Evolutionary conservation across 768 basidiomycete species (phyloP), one percentile per base, ranked within the genome.

Genomic region (Cyclocybe aegerita): DNA sequence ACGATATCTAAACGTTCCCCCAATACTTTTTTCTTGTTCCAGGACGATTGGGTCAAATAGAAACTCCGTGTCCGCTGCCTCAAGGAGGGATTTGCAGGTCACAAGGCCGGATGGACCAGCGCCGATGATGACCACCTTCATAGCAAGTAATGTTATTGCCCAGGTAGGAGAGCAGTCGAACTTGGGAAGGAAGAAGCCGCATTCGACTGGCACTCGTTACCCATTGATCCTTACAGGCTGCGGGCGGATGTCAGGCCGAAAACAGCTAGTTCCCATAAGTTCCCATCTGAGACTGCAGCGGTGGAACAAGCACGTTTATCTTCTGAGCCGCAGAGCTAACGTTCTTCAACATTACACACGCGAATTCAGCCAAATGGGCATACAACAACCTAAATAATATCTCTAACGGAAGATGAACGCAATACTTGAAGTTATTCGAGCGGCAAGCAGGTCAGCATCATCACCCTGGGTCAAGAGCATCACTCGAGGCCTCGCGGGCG

Each of bases 51-150:
- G 77, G n/a, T 79, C 74, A 51, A 80, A 75, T 0, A 73, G 72
- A 57, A 69, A 75, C 12, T 70, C 66, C 0, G 54, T 32, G 15
- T 66, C 64, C 4, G 70, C 62, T 15, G 68, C 68, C 54, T 77
- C 72, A 7, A 76, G 65, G 9, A 81, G 63, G 7, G 76, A 70
- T 62, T 82, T 82, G 62, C 75, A 74, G 0, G 73, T 71, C 4
- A 76, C 74, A 3, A 81, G 60, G 2, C 80, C 80, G 1, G 74
- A 70, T 0, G 80, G 78, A 7, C 80, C 80, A 7, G 74, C 79
- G 34, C 76, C 74, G 47, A 73, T 54, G n/a, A 73, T 58, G 29
- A 67, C 63, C 9, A 71, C 66, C 44, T 65, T 66, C 70, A 72
- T 67, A 50, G 39, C n/a, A 48, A 17, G 12, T 30, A 42, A 42